Conservation (phyloP, 106 monocot genomes). For the Dioscorea alata region DNA sequence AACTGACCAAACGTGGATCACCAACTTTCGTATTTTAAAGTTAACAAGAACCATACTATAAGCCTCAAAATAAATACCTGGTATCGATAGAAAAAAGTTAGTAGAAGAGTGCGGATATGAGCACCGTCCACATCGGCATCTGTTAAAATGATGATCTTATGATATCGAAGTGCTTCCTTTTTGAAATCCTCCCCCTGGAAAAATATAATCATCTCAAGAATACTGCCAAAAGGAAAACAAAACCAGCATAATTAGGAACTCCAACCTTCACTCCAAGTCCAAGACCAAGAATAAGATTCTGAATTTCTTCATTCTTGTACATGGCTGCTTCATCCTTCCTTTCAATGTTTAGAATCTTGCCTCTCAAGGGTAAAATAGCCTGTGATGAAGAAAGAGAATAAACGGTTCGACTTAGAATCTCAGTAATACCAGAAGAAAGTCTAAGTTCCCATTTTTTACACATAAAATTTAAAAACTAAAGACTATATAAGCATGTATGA, state of each 20-base stretch:
- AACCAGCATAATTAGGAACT: neutral
- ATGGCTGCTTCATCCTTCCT: constrained; percentile 95
- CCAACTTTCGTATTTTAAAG: neutral
- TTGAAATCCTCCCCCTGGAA: constrained; percentile 95
- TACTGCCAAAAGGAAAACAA: neutral
- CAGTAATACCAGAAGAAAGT: too few species aligned
- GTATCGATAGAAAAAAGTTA: constrained; percentile 99
- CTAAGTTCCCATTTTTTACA: too few species aligned
- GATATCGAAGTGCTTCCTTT: constrained; percentile 87
- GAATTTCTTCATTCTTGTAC: constrained; percentile 99
- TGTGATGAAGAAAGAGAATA: constrained; percentile 15
- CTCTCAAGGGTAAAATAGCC: constrained; percentile 94
- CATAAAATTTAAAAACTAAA: too few species aligned
- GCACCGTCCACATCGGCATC: constrained; percentile 99
- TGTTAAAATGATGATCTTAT: constrained; percentile 98
- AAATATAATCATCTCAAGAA: constrained; percentile 1
- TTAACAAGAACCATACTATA: neutral
- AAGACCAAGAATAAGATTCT: constrained; percentile 93
- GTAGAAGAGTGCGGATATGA: constrained; percentile 90
- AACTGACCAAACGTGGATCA: neutral
- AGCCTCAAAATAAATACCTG: constrained; percentile 43
- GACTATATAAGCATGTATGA: too few species aligned
- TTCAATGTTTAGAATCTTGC: constrained; percentile 98
- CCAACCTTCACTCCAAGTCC: constrained; percentile 97
- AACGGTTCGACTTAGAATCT: too few species aligned